phyloP scores from a whole-genome alignment of 768 basidiomycete species.

The Psilocybe tampanensis region DNA sequence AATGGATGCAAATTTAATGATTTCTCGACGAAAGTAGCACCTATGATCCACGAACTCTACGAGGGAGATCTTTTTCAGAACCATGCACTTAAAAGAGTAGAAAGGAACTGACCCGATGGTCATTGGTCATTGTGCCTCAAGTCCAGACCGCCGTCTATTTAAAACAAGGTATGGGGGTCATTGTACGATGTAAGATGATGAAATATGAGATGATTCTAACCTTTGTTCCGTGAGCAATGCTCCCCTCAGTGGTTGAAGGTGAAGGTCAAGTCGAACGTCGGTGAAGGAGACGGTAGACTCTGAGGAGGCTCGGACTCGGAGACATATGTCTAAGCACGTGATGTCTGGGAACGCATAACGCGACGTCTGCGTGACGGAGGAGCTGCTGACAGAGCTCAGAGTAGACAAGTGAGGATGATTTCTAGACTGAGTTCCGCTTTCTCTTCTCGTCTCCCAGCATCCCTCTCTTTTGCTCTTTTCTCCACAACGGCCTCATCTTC shows the following conservation, averaged over 20 bases:
- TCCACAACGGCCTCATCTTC: slow-evolving; percentile 34
- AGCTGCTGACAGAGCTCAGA: slow-evolving; percentile 12
- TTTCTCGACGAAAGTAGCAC: slow-evolving; percentile 6
- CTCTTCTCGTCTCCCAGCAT: slow-evolving; percentile 28
- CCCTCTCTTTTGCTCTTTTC: slow-evolving; percentile 29
- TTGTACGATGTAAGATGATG: too few relatives aligned
- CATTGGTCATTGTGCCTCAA: neutral
- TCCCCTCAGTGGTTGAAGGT: too few relatives aligned
- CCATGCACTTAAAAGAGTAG: neutral
- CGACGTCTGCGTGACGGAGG: neutral
- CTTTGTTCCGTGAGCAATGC: too few relatives aligned
- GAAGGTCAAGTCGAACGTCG: too few relatives aligned
- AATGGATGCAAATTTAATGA: neutral
- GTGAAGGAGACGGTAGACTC: too few relatives aligned
- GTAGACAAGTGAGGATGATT: slow-evolving; percentile 24
- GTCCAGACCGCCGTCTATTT: neutral
- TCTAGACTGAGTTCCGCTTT: slow-evolving; percentile 26
- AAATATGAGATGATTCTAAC: too few relatives aligned
- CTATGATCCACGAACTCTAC: neutral
- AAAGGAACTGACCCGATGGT: neutral
- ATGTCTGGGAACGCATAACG: neutral
- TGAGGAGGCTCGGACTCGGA: too few relatives aligned
- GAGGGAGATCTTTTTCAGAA: slow-evolving; percentile 1
- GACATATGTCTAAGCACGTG: neutral
- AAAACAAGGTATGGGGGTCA: too few relatives aligned